Evolutionary conservation across 1,284 basidiomycete species (phyloP).

Genomic region (Mrakiaceae sp.): DNA sequence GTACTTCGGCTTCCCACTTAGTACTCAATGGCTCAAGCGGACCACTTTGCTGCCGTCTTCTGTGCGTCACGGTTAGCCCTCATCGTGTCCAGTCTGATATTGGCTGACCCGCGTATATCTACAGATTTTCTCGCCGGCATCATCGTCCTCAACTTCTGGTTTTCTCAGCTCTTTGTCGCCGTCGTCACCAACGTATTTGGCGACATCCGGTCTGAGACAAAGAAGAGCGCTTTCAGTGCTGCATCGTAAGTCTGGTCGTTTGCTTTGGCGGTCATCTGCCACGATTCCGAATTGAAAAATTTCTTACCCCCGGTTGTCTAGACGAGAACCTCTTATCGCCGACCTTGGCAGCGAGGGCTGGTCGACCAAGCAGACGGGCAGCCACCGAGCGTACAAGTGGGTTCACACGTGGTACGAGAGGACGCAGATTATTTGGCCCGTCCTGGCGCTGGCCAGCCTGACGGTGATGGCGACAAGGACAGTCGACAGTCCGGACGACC

Average conservation of each 20-base stretch:
- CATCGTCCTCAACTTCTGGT: conserved; percentile 81
- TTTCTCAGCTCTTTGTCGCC: conserved; percentile 69
- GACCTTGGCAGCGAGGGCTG: neutral
- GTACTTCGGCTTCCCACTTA: conserved; percentile 29
- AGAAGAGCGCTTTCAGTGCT: conserved; percentile 87
- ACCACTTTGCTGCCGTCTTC: conserved; percentile 47
- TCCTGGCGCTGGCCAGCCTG: conserved; percentile 55
- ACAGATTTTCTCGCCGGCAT: conserved; percentile 29
- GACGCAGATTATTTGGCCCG: conserved; percentile 63
- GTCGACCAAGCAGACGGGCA: neutral
- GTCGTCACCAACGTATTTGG: conserved; percentile 94
- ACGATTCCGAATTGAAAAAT: neutral
- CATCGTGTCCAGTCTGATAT: too few relatives aligned
- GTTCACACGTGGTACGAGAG: conserved; percentile 23
- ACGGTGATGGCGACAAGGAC: conserved; percentile 67
- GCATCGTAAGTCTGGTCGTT: conserved; percentile 41
- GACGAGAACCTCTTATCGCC: too few relatives aligned
- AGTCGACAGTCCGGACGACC: conserved; percentile 41
- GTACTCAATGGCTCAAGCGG: conserved; percentile 43
- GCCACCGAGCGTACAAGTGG: too few relatives aligned
- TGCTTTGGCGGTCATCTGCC: neutral
- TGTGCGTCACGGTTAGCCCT: too few relatives aligned
- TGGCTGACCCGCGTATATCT: too few relatives aligned
- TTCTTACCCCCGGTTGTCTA: too few relatives aligned
- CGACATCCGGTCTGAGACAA: conserved; percentile 75